A percentile compares a stretch with the other conserved stretches of the same genome.
phyloP scores from a whole-genome alignment of 306 rosid genomes.

The Potentilla sterilis region DNA sequence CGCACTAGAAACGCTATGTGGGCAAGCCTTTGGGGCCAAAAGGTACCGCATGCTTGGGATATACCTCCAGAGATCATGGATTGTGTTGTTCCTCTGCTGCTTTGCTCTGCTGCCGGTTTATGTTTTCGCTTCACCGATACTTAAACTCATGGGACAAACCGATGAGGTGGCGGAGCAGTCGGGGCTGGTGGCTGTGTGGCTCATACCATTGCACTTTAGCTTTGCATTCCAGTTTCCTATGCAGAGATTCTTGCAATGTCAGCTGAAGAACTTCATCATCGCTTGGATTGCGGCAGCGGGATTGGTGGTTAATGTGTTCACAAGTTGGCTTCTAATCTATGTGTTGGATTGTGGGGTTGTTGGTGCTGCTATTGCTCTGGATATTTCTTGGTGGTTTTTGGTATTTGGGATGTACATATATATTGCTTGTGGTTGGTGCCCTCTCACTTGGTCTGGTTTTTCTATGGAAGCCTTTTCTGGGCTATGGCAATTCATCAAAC shows the following conservation, averaged over 20 bases:
- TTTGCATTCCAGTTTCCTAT: slow-evolving; percentile 75
- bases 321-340: slow-evolving; percentile 46
- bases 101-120: slow-evolving; percentile 51
- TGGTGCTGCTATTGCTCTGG: slow-evolving; percentile 67
- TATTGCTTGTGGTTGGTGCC: slow-evolving; percentile 54
- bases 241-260: slow-evolving; percentile 69
- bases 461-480: slow-evolving; percentile 62
- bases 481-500: slow-evolving; percentile 65
- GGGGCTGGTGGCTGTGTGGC: slow-evolving; percentile 57
- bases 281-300: slow-evolving; percentile 54
- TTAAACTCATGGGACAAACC: slow-evolving; percentile 53
- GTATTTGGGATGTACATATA: slow-evolving; percentile 49
- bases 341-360: slow-evolving; percentile 52
- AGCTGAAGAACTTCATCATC: slow-evolving; percentile 48
- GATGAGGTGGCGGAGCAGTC: slow-evolving; percentile 59
- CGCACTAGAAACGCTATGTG: slow-evolving; percentile 78
- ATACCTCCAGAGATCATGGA: slow-evolving; percentile 69
- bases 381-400: slow-evolving; percentile 65
- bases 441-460: slow-evolving; percentile 64
- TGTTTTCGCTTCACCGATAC: slow-evolving; percentile 47
- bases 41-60: slow-evolving; percentile 57
- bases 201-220: slow-evolving; percentile 77
- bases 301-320: slow-evolving; percentile 35
- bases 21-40: slow-evolving; percentile 75
- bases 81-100: slow-evolving; percentile 52